A percentile compares a stretch with the other conserved stretches of the same genome.
Evolutionary conservation across 2,329 filamentous ascomycete species (phyloP).

Genomic region (Cladophialophora immunda): DNA sequence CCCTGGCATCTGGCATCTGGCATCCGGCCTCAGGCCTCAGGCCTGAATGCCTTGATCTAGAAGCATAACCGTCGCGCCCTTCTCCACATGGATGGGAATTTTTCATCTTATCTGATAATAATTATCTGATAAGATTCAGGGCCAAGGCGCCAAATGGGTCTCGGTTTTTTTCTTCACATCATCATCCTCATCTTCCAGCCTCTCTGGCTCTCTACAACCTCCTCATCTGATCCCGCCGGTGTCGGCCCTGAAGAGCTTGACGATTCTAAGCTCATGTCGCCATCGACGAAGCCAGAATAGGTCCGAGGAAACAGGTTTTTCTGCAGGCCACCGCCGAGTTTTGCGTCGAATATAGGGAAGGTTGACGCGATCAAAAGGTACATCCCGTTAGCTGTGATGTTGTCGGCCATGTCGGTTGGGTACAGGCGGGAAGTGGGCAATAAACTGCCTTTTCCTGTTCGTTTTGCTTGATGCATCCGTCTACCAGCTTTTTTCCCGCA

Average conservation of each 20-base stretch:
- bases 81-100: slow-evolving; percentile 1
- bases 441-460: background rate
- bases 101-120: slow-evolving; percentile 28
- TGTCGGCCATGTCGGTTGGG: background rate
- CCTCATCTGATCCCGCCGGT: slow-evolving; percentile 15
- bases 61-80: background rate
- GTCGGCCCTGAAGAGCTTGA: slow-evolving; percentile 21
- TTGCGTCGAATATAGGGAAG: background rate
- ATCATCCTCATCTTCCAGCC: background rate
- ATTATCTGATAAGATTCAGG: slow-evolving; percentile 26
- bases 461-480: background rate
- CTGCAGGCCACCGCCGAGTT: background rate
- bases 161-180: background rate
- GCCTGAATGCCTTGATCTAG: too few species aligned
- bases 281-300: slow-evolving; percentile 8
- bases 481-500: background rate
- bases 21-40: too few species aligned
- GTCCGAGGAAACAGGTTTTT: background rate
- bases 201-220: background rate
- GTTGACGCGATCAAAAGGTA: background rate
- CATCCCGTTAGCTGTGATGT: background rate
- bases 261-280: slow-evolving; percentile 8
- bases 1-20: too few species aligned
- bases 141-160: background rate
- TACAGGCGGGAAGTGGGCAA: background rate